A percentile compares a stretch with the other conserved stretches of the same genome.
Evolutionary conservation across 129 eudicot genomes (phyloP).

Genomic region (Helianthus annuus): HanXRQr2.0-SUNRISE NC_035448.2:204438581-204439080

Average conservation of each 20-base stretch:
- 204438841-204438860: conserved; percentile 42
- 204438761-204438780: not conserved
- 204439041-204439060: not conserved
- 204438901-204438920: conserved; percentile 41
- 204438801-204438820: conserved; percentile 8
- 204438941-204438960: conserved; percentile 24
- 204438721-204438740: conserved; percentile 12
- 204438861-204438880: conserved; percentile 35
- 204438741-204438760: not conserved
- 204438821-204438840: conserved; percentile 43
- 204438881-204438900: conserved; percentile 35
- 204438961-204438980: conserved; percentile 8
- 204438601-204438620: conserved; percentile 31
- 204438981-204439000: conserved; percentile 60
- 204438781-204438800: too few relatives aligned
- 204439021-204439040: conserved; percentile 55
- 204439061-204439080: not conserved
- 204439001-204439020: conserved; percentile 65
- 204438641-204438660: conserved; percentile 25
- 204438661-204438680: conserved; percentile 20
- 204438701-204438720: not conserved
- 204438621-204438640: conserved; percentile 28
- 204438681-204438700: not conserved
- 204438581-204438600: conserved; percentile 30
- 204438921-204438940: conserved; percentile 44